Percentiles rank a stretch among this genome's conserved stretches.
These are phyloP conservation scores for Rhododendron ferrugineum DNA, from an alignment of 148 eudicot genomes.

Conservation along the genomic window DNA sequence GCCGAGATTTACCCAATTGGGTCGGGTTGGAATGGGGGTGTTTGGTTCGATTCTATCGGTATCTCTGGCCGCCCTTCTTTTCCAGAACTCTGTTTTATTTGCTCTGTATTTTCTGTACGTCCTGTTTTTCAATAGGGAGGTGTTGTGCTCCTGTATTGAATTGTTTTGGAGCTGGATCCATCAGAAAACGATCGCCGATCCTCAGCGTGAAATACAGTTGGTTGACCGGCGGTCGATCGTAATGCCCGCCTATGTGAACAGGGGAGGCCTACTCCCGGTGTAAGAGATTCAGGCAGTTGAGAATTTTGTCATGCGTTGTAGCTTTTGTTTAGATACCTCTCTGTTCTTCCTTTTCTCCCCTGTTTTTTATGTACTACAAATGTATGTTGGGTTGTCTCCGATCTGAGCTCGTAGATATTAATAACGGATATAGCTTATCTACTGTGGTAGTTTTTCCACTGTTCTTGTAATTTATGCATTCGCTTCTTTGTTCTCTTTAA, in stretches of 20 bases:
- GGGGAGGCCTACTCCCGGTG: background rate
- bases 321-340: background rate
- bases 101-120: background rate
- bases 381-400: background rate
- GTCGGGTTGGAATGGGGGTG: background rate
- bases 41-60: background rate
- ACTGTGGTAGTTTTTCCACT: too few species aligned
- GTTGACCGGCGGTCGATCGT: background rate
- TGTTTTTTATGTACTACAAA: background rate
- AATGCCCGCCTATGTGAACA: background rate
- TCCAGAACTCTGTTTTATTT: background rate
- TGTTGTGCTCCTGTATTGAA: background rate
- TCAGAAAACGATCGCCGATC: background rate
- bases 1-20: background rate
- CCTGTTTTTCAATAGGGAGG: background rate
- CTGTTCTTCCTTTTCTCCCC: background rate
- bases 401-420: background rate
- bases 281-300: background rate
- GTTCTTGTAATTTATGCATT: too few species aligned
- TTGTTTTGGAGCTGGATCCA: background rate
- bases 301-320: background rate
- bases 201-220: background rate
- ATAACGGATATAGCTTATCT: too few species aligned
- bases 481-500: too few species aligned
- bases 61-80: background rate